A percentile compares a stretch with the other conserved stretches of the same genome.
These are phyloP conservation scores for Corrigiola litoralis DNA, from an alignment of 179 eudicot species.

Conservation along the genomic window DNA sequence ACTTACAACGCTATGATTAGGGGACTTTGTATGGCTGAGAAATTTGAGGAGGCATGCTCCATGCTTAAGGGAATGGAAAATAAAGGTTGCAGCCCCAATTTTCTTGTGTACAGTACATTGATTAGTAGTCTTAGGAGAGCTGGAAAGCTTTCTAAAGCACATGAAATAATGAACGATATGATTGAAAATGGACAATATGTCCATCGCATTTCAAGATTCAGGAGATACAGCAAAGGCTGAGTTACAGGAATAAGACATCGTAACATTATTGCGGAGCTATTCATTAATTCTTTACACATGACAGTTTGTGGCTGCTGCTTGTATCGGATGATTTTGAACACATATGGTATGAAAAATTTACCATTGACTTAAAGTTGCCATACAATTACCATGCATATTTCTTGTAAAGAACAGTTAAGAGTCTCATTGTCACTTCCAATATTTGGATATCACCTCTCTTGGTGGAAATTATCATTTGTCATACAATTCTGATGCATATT, in stretches of 20 bases:
- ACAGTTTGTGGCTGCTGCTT: slow-evolving; percentile 20
- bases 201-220: slow-evolving; percentile 55
- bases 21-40: slow-evolving; percentile 71
- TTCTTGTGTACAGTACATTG: slow-evolving; percentile 73
- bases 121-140: slow-evolving; percentile 51
- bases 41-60: slow-evolving; percentile 58
- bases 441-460: not conserved
- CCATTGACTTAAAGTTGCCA: not conserved
- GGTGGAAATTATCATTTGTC: slow-evolving; percentile 1
- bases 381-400: not conserved
- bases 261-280: slow-evolving; percentile 11
- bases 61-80: slow-evolving; percentile 82
- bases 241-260: slow-evolving; percentile 3
- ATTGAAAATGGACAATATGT: slow-evolving; percentile 65
- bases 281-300: slow-evolving; percentile 11
- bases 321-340: slow-evolving; percentile 20
- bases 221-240: slow-evolving; percentile 49
- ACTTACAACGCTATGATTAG: slow-evolving; percentile 86
- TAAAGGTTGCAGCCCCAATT: slow-evolving; percentile 69
- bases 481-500: not conserved
- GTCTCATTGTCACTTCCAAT: slow-evolving; percentile 4
- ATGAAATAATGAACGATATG: slow-evolving; percentile 52
- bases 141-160: slow-evolving; percentile 58
- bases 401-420: not conserved
- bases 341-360: slow-evolving; percentile 14